Evolutionary conservation across 2,329 filamentous ascomycete species (phyloP).

Genomic region (Trichoderma breve): DNA sequence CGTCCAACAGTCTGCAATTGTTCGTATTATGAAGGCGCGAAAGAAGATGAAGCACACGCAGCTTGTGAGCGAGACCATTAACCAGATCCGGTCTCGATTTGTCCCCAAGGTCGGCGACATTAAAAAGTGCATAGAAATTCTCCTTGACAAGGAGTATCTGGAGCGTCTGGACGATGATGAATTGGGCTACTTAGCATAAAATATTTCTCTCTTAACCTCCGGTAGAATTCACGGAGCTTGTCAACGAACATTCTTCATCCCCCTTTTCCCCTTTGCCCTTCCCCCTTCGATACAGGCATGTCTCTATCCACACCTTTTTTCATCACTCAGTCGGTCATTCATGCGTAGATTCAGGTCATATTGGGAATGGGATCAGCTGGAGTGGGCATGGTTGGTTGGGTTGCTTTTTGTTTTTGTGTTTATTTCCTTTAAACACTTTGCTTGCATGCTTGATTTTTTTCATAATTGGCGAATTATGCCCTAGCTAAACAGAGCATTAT

Average conservation of each 20-base stretch:
- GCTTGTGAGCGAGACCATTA: conserved; percentile 92
- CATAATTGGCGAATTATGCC: neutral
- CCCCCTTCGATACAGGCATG: neutral
- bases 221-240: conserved; percentile 1
- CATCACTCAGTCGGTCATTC: neutral
- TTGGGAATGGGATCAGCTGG: conserved; percentile 12
- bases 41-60: conserved; percentile 98
- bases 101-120: conserved; percentile 91
- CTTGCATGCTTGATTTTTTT: neutral
- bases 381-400: conserved; percentile 1
- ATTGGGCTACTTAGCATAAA: conserved; percentile 86
- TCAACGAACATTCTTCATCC: neutral
- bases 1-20: conserved; percentile 80
- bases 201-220: neutral
- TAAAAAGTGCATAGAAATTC: conserved; percentile 99
- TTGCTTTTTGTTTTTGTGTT: neutral
- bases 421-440: neutral
- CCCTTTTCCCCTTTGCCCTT: neutral
- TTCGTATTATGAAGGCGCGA: conserved; percentile 98
- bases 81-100: conserved; percentile 90
- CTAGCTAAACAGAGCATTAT: neutral
- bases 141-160: conserved; percentile 98
- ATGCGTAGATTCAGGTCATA: conserved; percentile 12
- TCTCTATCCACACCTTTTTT: neutral
- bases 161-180: conserved; percentile 94